Base-by-base conservation (phyloP, 2,329 filamentous ascomycete genomes). In the Aureobasidium uvarum region DNA sequence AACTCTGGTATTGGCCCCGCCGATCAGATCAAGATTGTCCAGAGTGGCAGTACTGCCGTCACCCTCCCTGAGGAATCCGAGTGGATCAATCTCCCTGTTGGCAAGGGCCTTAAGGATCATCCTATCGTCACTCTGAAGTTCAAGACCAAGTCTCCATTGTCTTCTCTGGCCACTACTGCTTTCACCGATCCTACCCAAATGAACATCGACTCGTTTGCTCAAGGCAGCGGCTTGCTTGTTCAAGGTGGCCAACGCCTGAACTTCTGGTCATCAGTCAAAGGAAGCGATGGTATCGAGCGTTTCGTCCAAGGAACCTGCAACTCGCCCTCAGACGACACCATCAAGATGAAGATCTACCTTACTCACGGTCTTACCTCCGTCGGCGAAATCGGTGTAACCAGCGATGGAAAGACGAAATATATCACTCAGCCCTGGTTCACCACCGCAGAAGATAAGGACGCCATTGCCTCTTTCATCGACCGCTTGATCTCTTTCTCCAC, bases 271-370 rank as follows among this genome's bases (percentile, higher is more conserved):
- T 81, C 79, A 0, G 76, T 84, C 25, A 83, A 85, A 68, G 83
- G 83, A 7, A 85, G 83, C 0, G 80, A 85, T 64, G 81, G 81
- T 72, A 79, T 80, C 0, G 74, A 80, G 0, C 83, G 83, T 2
- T 78, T 75, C 46, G 71, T 73, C 1, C 79, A 83, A 71, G 82
- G 80, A 43, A 83, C 81, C 11, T 80, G 78, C 72, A 78, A 78
- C 67, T 76, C 66, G 2, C 62, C 62, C 43, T 65, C 64, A 16
- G 39, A 58, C 60, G 76, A 81, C 66, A 83, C 81, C 66, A 81
- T 85, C 60, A 85, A 83, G 0, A 75, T 85, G 23, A 85, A 85
- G 71, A 73, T 85, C 5, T 85, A 85, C 73, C 83, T 83, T 10
- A 85, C 83, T 0, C 84, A 82, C 0, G 83, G 83, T 0, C 75